These are phyloP conservation scores for Moricandia arvensis DNA, from an alignment of 345 rosid genomes.

Conservation along the genomic window DNA sequence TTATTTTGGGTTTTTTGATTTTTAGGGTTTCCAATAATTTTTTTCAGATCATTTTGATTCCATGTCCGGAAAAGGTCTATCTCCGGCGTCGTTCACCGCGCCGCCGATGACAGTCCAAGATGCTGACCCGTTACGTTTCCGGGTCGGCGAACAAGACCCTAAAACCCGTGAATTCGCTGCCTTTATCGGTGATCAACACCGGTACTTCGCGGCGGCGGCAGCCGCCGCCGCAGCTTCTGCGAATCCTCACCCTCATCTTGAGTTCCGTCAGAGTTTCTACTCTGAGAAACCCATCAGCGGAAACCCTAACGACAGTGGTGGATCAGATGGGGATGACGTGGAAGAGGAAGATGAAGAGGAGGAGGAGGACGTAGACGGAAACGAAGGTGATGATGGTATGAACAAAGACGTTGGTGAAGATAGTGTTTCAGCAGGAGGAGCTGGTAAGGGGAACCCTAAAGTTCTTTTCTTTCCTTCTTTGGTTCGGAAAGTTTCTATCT, in stretches of 20 bases:
- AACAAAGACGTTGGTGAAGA: conserved; percentile 30
- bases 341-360: conserved; percentile 38
- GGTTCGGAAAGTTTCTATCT: conserved; percentile 2
- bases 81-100: conserved; percentile 23
- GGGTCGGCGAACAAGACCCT: conserved; percentile 37
- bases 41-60: neutral
- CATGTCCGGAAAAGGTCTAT: conserved; percentile 35
- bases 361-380: conserved; percentile 34
- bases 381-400: conserved; percentile 23
- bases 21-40: neutral
- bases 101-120: conserved; percentile 37
- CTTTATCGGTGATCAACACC: conserved; percentile 37
- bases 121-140: conserved; percentile 41
- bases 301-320: conserved; percentile 37
- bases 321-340: conserved; percentile 35
- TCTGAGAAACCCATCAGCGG: conserved; percentile 31
- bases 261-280: conserved; percentile 33
- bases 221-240: conserved; percentile 37
- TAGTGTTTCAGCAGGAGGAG: conserved; percentile 29
- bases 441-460: conserved; percentile 22
- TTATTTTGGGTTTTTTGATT: neutral
- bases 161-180: conserved; percentile 40
- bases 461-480: neutral
- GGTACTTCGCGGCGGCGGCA: conserved; percentile 37
- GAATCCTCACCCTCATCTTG: conserved; percentile 29